These are phyloP conservation scores for Sextonia rubra DNA, from an alignment of 164 flowering plant species.

Conservation along the genomic window DNA sequence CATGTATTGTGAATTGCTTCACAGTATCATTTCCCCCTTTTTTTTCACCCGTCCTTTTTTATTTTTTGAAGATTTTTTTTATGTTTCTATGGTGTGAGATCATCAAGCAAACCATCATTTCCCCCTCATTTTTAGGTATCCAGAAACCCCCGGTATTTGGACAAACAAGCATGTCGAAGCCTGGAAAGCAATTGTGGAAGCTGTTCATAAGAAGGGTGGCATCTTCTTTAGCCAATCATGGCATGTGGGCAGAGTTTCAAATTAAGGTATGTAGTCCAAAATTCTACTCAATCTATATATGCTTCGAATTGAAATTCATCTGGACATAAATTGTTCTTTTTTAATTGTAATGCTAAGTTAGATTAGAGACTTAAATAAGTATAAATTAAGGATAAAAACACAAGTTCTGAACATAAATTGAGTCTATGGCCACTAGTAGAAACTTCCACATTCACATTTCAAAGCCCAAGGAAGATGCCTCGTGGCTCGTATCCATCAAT, in stretches of 20 bases:
- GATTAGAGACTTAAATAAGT: no score
- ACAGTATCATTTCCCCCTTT: no score
- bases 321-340: not conserved
- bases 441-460: no score
- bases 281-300: not conserved
- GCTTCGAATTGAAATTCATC: no score
- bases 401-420: no score
- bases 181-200: constrained; percentile 33
- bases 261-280: constrained; percentile 9
- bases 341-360: no score
- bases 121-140: constrained; percentile 15
- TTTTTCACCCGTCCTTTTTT: no score
- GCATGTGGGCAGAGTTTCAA: constrained; percentile 31
- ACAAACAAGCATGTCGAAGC: constrained; percentile 34
- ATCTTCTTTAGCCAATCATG: constrained; percentile 26
- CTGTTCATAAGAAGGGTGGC: constrained; percentile 34
- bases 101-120: not conserved
- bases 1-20: no score
- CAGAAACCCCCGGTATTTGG: constrained; percentile 29
- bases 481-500: no score
- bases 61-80: not conserved
- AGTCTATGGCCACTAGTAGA: not conserved
- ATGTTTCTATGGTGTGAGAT: not conserved
- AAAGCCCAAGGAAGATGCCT: no score
- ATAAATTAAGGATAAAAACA: no score